phyloP scores from a whole-genome alignment of 2,329 filamentous ascomycete genomes.

The Lasiodiplodia citricola region DNA sequence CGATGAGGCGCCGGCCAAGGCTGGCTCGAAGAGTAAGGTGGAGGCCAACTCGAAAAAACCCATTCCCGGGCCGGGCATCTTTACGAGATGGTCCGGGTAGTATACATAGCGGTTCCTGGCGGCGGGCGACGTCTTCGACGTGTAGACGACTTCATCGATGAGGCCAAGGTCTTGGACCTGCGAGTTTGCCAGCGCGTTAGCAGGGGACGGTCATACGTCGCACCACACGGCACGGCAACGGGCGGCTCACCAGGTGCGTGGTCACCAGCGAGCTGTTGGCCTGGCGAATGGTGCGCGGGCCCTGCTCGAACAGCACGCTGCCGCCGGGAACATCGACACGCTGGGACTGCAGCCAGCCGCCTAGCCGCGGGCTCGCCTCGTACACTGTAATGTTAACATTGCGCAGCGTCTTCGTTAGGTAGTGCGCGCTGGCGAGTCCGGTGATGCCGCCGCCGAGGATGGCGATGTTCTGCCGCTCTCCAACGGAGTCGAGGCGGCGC shows the following conservation, averaged over 20 bases:
- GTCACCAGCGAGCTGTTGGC: constrained; percentile 66
- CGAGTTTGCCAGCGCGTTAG: neutral
- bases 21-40: constrained; percentile 57
- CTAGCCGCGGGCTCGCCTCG: constrained; percentile 71
- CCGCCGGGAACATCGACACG: constrained; percentile 65
- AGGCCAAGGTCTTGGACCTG: constrained; percentile 56
- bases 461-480: constrained; percentile 46
- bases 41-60: constrained; percentile 33
- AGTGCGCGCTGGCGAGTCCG: constrained; percentile 65
- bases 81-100: constrained; percentile 82
- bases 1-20: constrained; percentile 55
- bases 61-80: constrained; percentile 52
- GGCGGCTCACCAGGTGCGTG: constrained; percentile 67
- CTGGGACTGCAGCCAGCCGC: constrained; percentile 83
- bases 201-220: neutral
- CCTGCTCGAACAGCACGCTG: constrained; percentile 78
- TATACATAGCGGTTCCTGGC: constrained; percentile 78
- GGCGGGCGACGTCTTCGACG: constrained; percentile 55
- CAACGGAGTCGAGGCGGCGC: constrained; percentile 32
- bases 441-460: constrained; percentile 60
- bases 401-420: constrained; percentile 71
- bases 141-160: constrained; percentile 61
- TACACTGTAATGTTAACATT: constrained; percentile 78
- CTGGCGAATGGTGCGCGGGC: constrained; percentile 76
- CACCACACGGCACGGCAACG: neutral